Evolutionary conservation across 2,329 filamentous ascomycete genomes (phyloP).

Genomic region (Penicillium griseofulvum): DNA sequence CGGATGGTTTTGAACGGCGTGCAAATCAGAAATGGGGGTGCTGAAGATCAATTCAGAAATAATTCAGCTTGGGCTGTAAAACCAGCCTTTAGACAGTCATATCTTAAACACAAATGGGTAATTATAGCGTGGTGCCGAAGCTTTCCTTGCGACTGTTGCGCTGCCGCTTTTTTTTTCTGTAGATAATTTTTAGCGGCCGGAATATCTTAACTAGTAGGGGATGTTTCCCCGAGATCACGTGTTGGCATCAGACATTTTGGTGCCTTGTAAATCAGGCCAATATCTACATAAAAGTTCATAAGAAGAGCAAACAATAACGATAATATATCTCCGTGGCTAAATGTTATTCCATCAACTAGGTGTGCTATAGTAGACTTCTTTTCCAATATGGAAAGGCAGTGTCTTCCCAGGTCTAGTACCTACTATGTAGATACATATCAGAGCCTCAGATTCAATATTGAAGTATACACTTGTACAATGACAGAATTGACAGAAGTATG

Average conservation of each 20-base stretch:
- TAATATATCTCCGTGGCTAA: neutral
- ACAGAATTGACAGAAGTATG: neutral
- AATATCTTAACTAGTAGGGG: slow-evolving; percentile 24
- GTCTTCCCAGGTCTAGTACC: neutral
- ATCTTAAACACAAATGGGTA: slow-evolving; percentile 6
- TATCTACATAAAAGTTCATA: neutral
- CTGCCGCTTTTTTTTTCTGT: slow-evolving; percentile 28
- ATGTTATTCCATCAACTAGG: too few species aligned
- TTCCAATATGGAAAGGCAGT: neutral
- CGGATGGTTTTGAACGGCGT: slow-evolving; percentile 6
- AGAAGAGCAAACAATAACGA: neutral
- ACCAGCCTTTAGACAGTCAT: slow-evolving; percentile 25
- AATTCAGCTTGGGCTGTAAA: slow-evolving; percentile 14
- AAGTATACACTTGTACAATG: neutral
- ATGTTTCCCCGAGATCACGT: slow-evolving; percentile 7
- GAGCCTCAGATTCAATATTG: neutral
- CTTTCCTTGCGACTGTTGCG: slow-evolving; percentile 19
- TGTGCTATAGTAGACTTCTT: too few species aligned
- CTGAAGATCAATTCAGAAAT: slow-evolving; percentile 16
- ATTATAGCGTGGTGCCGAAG: slow-evolving; percentile 17
- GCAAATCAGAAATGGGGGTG: slow-evolving; percentile 12
- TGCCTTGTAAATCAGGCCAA: slow-evolving; percentile 10
- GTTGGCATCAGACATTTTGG: neutral
- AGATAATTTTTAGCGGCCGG: slow-evolving; percentile 31
- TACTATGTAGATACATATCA: neutral